phyloP scores from a whole-genome alignment of 2,329 filamentous ascomycete genomes.

The Diaporthe eres region DNA sequence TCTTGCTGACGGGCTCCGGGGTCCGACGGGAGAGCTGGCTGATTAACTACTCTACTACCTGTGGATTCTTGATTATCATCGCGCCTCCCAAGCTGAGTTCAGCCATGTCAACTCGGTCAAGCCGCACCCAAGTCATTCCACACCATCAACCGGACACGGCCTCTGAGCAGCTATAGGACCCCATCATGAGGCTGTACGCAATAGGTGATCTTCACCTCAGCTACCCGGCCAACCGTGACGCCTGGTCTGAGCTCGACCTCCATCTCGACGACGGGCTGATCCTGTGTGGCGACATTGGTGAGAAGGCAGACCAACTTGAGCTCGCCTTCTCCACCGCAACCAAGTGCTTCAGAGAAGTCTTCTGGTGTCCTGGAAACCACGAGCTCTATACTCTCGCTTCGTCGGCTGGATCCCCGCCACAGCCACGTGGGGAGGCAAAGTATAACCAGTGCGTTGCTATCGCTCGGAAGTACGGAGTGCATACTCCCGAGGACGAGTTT shows the following conservation, averaged over 20 bases:
- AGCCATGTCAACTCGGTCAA: not conserved
- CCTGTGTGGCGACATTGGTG: constrained; percentile 55
- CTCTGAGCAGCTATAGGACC: not conserved
- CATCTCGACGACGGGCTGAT: constrained; percentile 55
- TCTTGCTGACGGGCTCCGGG: constrained; percentile 27
- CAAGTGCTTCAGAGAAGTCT: constrained; percentile 56
- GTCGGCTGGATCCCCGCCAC: constrained; percentile 46
- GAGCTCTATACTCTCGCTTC: constrained; percentile 67
- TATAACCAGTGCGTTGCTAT: constrained; percentile 68
- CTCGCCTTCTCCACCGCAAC: constrained; percentile 51
- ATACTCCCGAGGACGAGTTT: constrained; percentile 70
- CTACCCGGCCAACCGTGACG: constrained; percentile 51
- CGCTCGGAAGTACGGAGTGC: constrained; percentile 65
- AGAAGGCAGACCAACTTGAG: constrained; percentile 53
- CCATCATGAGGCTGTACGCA: constrained; percentile 51
- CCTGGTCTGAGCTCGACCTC: constrained; percentile 48
- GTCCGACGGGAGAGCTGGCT: constrained; percentile 10
- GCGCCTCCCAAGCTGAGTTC: not conserved
- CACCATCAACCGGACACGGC: not conserved
- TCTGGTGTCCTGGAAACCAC: constrained; percentile 71
- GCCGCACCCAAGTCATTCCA: not conserved
- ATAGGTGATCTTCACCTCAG: constrained; percentile 55
- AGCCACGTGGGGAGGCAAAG: constrained; percentile 64
- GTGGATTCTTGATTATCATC: not conserved
- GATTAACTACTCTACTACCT: not conserved